These are phyloP conservation scores for Hydnomerulius pinastri DNA, from an alignment of 768 basidiomycete species.

Conservation along the genomic window DNA sequence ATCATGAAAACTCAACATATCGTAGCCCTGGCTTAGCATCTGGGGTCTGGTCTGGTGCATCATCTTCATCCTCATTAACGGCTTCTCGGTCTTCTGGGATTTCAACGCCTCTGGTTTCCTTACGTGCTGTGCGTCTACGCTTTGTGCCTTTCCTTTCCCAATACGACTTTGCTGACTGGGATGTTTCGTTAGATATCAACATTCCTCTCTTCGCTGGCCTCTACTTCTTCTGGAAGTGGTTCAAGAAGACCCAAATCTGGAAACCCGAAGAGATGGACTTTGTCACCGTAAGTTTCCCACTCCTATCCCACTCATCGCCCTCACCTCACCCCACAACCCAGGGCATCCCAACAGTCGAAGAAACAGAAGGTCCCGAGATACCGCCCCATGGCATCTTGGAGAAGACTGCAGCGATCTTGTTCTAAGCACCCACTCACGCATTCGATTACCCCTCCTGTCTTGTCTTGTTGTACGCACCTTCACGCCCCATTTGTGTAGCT, in stretches of 20 bases:
- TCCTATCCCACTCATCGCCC: too few relatives aligned
- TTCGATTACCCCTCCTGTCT: too few relatives aligned
- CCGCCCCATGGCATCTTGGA: slow-evolving; percentile 9
- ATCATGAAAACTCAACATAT: slow-evolving; percentile 20
- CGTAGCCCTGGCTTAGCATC: slow-evolving; percentile 57
- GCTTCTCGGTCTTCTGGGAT: slow-evolving; percentile 59
- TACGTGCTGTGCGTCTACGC: slow-evolving; percentile 40
- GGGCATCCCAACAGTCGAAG: slow-evolving; percentile 12
- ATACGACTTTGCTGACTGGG: not conserved
- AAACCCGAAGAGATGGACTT: slow-evolving; percentile 69
- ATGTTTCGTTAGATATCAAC: slow-evolving; percentile 33
- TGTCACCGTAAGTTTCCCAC: too few relatives aligned
- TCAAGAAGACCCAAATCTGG: slow-evolving; percentile 39
- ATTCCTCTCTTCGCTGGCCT: slow-evolving; percentile 21
- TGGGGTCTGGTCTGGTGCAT: slow-evolving; percentile 67
- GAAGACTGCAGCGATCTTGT: slow-evolving; percentile 7
- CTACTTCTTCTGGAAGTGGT: slow-evolving; percentile 23
- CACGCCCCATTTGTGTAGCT: too few relatives aligned
- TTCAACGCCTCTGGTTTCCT: slow-evolving; percentile 57
- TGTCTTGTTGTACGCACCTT: too few relatives aligned
- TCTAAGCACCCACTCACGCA: too few relatives aligned
- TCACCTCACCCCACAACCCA: too few relatives aligned
- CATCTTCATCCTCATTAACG: slow-evolving; percentile 60
- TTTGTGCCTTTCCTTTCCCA: not conserved
- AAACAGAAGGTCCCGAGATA: slow-evolving; percentile 11